A percentile compares a stretch with the other conserved stretches of the same genome.
These are phyloP conservation scores for Syzygium jambos DNA, from an alignment of 345 rosid genomes.

Conservation along the genomic window DNA sequence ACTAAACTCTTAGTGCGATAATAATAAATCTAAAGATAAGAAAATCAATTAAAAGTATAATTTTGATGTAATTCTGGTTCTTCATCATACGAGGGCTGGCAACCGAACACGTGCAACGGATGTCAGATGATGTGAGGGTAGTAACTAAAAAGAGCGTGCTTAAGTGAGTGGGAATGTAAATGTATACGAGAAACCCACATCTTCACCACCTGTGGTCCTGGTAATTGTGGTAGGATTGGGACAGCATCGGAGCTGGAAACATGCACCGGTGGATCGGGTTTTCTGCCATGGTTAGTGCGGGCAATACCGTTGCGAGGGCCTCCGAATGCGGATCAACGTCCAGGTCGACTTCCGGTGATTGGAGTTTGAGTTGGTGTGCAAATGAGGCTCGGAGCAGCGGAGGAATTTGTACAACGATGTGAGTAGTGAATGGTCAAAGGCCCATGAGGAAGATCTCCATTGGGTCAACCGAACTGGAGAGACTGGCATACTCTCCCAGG, in stretches of 20 bases:
- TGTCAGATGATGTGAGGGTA: neutral
- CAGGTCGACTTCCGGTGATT: neutral
- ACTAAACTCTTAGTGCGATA: neutral
- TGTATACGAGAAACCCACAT: neutral
- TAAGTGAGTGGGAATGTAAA: neutral
- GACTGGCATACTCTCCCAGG: neutral
- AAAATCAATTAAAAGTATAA: no score
- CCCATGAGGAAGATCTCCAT: rapidly evolving
- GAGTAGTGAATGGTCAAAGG: neutral
- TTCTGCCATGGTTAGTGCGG: neutral
- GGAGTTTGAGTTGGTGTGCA: neutral
- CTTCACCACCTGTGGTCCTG: neutral
- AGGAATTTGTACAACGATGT: neutral
- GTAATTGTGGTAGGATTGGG: neutral
- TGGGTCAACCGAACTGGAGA: neutral
- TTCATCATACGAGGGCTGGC: neutral
- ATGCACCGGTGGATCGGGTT: neutral
- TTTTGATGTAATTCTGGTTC: neutral
- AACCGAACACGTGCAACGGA: neutral
- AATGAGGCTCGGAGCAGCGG: neutral
- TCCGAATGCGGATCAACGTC: neutral
- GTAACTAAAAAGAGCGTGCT: neutral
- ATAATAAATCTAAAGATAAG: neutral
- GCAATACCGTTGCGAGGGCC: neutral
- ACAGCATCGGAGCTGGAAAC: neutral